Evolutionary conservation across 2,329 filamentous ascomycete genomes (phyloP).

Genomic region (Colletotrichum chlorophyti): DNA sequence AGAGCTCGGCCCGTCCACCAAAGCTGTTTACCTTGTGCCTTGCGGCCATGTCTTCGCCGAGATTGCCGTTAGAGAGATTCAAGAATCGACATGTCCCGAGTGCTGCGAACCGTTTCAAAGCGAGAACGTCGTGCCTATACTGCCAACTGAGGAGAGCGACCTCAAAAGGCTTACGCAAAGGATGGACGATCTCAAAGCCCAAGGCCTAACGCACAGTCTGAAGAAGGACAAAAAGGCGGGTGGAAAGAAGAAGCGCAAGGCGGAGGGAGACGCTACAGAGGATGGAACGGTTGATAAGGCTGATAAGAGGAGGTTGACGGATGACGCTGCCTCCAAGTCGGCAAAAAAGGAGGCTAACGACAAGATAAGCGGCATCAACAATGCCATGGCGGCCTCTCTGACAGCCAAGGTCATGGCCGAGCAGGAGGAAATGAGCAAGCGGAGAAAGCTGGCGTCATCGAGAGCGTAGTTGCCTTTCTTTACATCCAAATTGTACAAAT

Average conservation of each 20-base stretch:
- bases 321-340: conserved; percentile 22
- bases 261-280: conserved; percentile 52
- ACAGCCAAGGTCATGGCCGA: conserved; percentile 88
- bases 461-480: background rate
- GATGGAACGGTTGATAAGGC: conserved; percentile 41
- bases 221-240: conserved; percentile 75
- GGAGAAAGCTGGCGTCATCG: conserved; percentile 66
- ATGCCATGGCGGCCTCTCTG: conserved; percentile 82
- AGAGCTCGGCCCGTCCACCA: conserved; percentile 78
- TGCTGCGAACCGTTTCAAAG: conserved; percentile 78
- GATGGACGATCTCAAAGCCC: conserved; percentile 70
- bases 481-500: background rate
- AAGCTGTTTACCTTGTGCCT: conserved; percentile 88
- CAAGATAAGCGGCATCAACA: conserved; percentile 76
- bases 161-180: conserved; percentile 71
- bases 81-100: conserved; percentile 67
- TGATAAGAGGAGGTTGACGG: conserved; percentile 30
- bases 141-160: conserved; percentile 76
- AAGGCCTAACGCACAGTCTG: conserved; percentile 82
- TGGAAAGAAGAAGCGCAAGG: conserved; percentile 81
- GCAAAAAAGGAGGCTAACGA: conserved; percentile 42
- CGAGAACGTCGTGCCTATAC: conserved; percentile 82
- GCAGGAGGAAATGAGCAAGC: conserved; percentile 82
- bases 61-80: conserved; percentile 81
- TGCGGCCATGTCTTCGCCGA: conserved; percentile 96